Base-by-base conservation (phyloP, 306 rosid species). In the Castanea sativa region DNA sequence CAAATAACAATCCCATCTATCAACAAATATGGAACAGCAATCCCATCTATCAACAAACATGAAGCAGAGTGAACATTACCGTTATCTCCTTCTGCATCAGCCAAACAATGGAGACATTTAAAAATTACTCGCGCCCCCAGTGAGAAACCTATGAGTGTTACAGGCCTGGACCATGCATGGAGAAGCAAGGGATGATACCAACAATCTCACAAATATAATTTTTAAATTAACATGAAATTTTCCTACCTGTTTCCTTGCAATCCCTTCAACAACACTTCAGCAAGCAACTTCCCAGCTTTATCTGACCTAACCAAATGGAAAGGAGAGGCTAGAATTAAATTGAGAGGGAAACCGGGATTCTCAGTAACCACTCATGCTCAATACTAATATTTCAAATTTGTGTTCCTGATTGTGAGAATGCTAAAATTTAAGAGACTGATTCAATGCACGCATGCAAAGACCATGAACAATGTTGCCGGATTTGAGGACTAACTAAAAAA, bases 251-350 rank as follows among this genome's bases (percentile, higher is more conserved):
- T 82, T 81, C 95, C 96, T 45, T 87, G 93, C 79, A 78, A 86
- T 71, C 93, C 90, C 51, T 75, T 75, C 81, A 86, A 71, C 71
- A 87, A 73, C 60, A 89, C 85, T 25, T 91, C 91, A 74, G 96
- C 88, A 75, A 87, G 91, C 85, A 87, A 79, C 79, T 84, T 87
- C 74, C 96, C 96, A 70, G 91, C 93, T 83, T 87, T 91, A 83
- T 87, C 90, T 30, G 91, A 87, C 83, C 96, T 89, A 90, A 69
- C 57, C 79, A 70, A 76, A 68, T 30, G 78, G 83, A 80, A 76
- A 80, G n/a, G 43, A 58, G 2, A 11, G 72, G 45, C 59, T 23
- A 69, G 49, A 23, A 41, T 82, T 71, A 75, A 60, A 70, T 73
- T 72, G 12, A 79, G 18, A 68, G 61, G 18, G 73, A 73, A 60